Evolutionary conservation across 805 yeast genomes (phyloP), one percentile per base, ranked within the genome.

Genomic region (Myxozyma neotropica): DNA sequence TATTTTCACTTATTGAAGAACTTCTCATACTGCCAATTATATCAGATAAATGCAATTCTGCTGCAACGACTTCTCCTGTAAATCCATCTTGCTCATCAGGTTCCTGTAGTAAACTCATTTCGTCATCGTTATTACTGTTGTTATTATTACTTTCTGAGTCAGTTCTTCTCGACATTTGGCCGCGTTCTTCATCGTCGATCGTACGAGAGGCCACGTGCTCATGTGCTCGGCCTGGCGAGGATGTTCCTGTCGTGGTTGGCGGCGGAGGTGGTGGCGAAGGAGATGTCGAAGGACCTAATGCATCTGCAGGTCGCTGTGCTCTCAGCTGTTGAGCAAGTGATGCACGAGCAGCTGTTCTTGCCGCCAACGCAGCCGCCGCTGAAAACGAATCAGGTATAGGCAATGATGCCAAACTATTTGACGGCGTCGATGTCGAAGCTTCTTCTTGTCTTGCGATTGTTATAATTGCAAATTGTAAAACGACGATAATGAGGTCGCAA

Each of bases 1-100:
- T 36, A 36, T 43, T 35, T 8, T 33, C 40, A 33, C 40, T 40
- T 2, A 15, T 40, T 4, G 44, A 27, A 17, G 47, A 17, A 10
- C 8, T 40, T 36, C 33, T 33, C 23, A 42, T 26, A n/a, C 60
- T 45, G 1, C 62, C 58, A 6, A 58, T 10, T 10, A 58, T 36
- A 44, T 50, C 59, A 15, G 60, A 38, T 13, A 61, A 24, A n/a
- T 44, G 54, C 21, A 62, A 23, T 40, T 62, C 66, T 6, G 44
- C 58, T 2, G 65, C 66, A 6, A 62, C 26, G 7, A 59, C 58
- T 17, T 62, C 66, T n/a, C 66, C 66, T 2, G 64, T 54, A 29
- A 62, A 62, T 43, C 66, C 66, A 27, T 62, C 66, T 23, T 42
- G 38, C 33, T 59, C 58, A 44, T 61, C 57, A 10, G 45, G 46